Base-by-base conservation (phyloP, 345 rosid genomes). In the Turritis glabra region DNA sequence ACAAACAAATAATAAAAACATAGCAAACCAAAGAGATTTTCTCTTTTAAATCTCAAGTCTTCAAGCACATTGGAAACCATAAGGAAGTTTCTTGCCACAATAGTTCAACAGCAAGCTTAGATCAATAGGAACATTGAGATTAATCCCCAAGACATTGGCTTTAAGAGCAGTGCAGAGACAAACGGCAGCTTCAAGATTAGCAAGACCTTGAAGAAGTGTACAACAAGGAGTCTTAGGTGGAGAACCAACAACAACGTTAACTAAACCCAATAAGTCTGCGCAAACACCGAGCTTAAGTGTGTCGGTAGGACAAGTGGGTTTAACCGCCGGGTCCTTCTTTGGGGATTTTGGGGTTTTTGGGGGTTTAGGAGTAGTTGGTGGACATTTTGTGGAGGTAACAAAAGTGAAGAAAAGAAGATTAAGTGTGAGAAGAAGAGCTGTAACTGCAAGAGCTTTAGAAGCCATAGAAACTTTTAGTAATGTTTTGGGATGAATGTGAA, bases 131-230 rank as follows among this genome's bases (percentile, higher is more conserved):
- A 88, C 64, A 26, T 84, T 81, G 5, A 87, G 85, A 76, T 85
- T 81, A 73, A 83, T 53, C 48, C 93, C 92, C 73, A 90, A 71
- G 59, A 88, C 18, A 64, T 73, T 86, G 41, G 91, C 95, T 53
- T 85, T 87, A 46, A 90, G 75, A 76, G 90, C 88, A 40, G 98
- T 92, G 82, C 96, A 88, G 19, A 90, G 90, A 83, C 96, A 92
- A 38, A 82, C 88, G 5, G 93, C 95, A 8, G 89, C 98, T 66
- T 92, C 93, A 1, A 88, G 79, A 80, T 90, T 90, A 23, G 73
- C 86, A 35, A 87, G 82, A 63, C 80, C 85, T 0, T 80, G 52
- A 30, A 92, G 50, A 60, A 88, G 83, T 50, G 81, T 58, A 73
- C 94, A 87, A 73, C 90, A 90, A 23, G 92, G 90, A 12, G 74